Conservation (phyloP, 176 grass and related monocot species). For the Bonia amplexicaulis region DNA sequence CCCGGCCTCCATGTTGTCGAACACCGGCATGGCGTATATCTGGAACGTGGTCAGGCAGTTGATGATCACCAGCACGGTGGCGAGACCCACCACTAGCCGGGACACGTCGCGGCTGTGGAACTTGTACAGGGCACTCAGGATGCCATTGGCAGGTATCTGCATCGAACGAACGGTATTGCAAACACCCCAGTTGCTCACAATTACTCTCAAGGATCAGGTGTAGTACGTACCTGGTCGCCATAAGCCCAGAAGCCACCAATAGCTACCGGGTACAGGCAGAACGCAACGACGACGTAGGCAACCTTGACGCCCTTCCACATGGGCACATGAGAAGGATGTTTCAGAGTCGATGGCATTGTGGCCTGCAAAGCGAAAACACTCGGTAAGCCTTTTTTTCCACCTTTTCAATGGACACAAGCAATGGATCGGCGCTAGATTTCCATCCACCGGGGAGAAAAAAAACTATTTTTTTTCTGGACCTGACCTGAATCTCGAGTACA, state of each 20-base stretch:
- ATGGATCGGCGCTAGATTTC: neutral
- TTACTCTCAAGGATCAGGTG: neutral
- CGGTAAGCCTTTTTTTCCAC: neutral
- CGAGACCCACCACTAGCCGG: constrained; percentile 44
- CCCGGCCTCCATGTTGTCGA: constrained; percentile 79
- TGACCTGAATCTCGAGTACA: constrained; percentile 86
- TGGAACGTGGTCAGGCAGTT: constrained; percentile 86
- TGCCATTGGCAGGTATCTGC: constrained; percentile 70
- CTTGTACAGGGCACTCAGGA: constrained; percentile 55
- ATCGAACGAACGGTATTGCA: neutral
- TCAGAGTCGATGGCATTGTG: constrained; percentile 87
- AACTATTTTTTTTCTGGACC: neutral
- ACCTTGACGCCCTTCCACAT: constrained; percentile 96
- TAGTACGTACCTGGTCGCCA: constrained; percentile 50
- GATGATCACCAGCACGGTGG: constrained; percentile 71
- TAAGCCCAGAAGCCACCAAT: constrained; percentile 96
- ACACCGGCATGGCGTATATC: constrained; percentile 91
- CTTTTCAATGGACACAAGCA: neutral
- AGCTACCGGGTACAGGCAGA: constrained; percentile 74
- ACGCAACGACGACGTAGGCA: constrained; percentile 60
- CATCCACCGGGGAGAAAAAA: neutral
- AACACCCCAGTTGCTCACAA: neutral
- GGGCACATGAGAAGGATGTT: constrained; percentile 80
- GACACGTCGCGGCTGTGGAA: constrained; percentile 78
- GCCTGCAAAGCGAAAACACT: constrained; percentile 47